These are phyloP conservation scores for Nothophoma quercina DNA, from an alignment of 2,329 filamentous ascomycete genomes.

Conservation along the genomic window DNA sequence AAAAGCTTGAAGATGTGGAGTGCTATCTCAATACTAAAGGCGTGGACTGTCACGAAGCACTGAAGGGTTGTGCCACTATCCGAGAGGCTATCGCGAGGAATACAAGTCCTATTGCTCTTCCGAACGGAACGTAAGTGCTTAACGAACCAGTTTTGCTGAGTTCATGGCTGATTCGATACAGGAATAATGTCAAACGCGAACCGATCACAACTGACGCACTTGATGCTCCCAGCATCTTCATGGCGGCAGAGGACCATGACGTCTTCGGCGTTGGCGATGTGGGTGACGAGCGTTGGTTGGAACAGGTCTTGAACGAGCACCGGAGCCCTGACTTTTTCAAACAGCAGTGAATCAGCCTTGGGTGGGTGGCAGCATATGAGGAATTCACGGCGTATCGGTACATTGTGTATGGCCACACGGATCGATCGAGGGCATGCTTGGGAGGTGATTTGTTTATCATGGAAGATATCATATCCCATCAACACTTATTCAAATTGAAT, in stretches of 20 bases:
- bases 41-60: constrained; percentile 19
- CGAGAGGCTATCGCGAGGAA: constrained; percentile 20
- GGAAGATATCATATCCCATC: too few species aligned
- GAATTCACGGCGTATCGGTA: too few species aligned
- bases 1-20: constrained; percentile 31
- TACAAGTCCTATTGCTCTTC: background rate
- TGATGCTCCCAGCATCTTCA: constrained; percentile 12
- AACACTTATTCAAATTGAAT: too few species aligned
- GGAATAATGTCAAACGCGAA: background rate
- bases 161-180: background rate
- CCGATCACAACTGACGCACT: background rate
- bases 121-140: background rate
- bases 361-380: too few species aligned
- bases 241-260: background rate
- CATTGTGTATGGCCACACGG: too few species aligned
- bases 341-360: too few species aligned
- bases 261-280: constrained; percentile 1
- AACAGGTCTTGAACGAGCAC: constrained; percentile 21
- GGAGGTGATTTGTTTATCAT: too few species aligned
- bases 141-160: background rate
- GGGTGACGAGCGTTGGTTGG: constrained; percentile 17
- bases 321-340: background rate
- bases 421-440: too few species aligned
- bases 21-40: constrained; percentile 19
- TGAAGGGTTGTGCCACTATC: constrained; percentile 31